Base-by-base conservation (phyloP, 805 yeast genomes). In the Cyberlindnera suaveolens region DNA sequence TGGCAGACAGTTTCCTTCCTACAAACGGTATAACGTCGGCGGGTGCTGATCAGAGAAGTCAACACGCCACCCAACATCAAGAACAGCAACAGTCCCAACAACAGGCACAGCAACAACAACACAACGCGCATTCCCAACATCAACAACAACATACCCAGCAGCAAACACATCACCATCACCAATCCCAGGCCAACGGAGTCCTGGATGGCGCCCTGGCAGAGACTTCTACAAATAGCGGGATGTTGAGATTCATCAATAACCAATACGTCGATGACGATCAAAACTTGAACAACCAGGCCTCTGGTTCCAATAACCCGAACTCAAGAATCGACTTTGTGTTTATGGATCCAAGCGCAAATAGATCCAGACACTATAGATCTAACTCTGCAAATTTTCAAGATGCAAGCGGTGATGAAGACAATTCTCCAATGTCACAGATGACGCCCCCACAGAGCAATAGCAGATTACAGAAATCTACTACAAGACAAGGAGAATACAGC, bases 401-500 rank as follows among this genome's bases (percentile, higher is more conserved):
- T 15, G 49, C 37, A 6, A 43, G 49, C 19, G 49, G 42, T 8
- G 53, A 48, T 18, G 51, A 45, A 10, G 57, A 52, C 18, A 42
- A 40, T n/a, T 47, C 58, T 3, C 54, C 54, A 19, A 37, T 49
- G n/a, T 41, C 42, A 2, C 50, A 48, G 15, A 41, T 47, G 31
- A 47, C 52, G 1, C 58, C 56, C 7, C 51, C 54, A 17, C 44
- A 34, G 9, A 20, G 41, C 3, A 41, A 47, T n/a, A 47, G 53
- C 26, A 50, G 58, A 36, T 44, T 53, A 10, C 58, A 53, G 27
- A 50, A 52, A 41, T 51, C 59, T 5, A 7, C 52, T 6, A 48
- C 51, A 9, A 49, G 58, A 41, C 43, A 85, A 84, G 60, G 90
- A 91, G 3, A 63, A 60, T 49, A 42, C 29, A 60, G 52, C 36